Percentiles rank a stretch among this genome's conserved stretches.
Evolutionary conservation across 169 alveolate species (phyloP).

Genomic region (Plasmodium fragile): DNA sequence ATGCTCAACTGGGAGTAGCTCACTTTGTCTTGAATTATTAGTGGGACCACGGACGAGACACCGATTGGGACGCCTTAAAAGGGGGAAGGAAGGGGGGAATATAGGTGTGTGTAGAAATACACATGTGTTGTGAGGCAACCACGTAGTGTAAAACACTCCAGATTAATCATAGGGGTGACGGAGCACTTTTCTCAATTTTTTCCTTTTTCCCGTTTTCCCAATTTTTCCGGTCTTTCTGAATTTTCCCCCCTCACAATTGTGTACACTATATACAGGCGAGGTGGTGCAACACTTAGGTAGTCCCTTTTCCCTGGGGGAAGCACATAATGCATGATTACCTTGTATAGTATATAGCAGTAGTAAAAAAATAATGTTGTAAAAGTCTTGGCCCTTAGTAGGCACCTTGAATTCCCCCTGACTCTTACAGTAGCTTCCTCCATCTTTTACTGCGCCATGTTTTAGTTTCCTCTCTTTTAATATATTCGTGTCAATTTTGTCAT

Average conservation of each 20-base stretch:
- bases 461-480: slow-evolving; percentile 21
- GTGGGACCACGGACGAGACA: slow-evolving; percentile 85
- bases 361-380: slow-evolving; percentile 74
- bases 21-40: slow-evolving; percentile 86
- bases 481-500: slow-evolving; percentile 27
- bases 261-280: neutral
- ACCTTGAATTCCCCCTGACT: slow-evolving; percentile 12
- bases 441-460: slow-evolving; percentile 15
- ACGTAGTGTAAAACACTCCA: neutral
- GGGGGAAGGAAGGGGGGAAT: neutral
- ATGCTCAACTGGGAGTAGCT: slow-evolving; percentile 86
- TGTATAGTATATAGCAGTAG: slow-evolving; percentile 59
- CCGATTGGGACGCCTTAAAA: slow-evolving; percentile 92
- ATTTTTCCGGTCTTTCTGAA: neutral
- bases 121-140: neutral
- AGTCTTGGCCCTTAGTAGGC: slow-evolving; percentile 34
- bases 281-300: neutral
- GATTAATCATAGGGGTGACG: neutral
- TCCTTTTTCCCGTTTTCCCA: neutral
- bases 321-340: slow-evolving; percentile 15
- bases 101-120: neutral
- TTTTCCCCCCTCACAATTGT: neutral
- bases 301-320: neutral
- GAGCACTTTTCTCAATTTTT: neutral
- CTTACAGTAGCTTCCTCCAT: slow-evolving; percentile 20